Evolutionary conservation across 805 yeast species (phyloP).

Genomic region (Hanseniaspora singularis): DNA sequence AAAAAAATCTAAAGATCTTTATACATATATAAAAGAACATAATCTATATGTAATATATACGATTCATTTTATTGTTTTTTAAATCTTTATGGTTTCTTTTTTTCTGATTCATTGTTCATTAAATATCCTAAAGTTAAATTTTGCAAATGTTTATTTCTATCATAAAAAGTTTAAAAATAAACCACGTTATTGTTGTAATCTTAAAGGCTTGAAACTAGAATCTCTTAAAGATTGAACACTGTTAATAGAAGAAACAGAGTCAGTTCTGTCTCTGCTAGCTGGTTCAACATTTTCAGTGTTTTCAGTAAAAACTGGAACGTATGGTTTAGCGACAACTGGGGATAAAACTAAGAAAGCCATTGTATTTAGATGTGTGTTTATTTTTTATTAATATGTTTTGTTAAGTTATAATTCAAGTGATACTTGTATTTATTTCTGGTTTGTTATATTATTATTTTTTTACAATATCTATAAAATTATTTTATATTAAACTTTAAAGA

Average conservation of each 20-base stretch:
- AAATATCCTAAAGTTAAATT: no score
- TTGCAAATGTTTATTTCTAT: no score
- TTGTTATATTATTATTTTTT: no score
- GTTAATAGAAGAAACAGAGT: conserved; percentile 9
- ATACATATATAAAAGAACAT: no score
- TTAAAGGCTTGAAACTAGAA: conserved; percentile 7
- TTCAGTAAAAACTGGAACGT: conserved; percentile 5
- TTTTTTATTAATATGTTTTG: not conserved
- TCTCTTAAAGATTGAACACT: conserved; percentile 7
- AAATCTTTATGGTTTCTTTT: no score
- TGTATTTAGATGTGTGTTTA: not conserved
- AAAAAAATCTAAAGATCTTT: not conserved
- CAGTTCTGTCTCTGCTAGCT: conserved; percentile 7
- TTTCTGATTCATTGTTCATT: no score
- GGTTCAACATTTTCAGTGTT: not conserved
- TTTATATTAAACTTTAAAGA: no score
- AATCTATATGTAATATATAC: no score
- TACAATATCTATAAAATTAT: no score
- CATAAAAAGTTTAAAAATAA: not conserved
- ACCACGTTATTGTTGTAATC: conserved; percentile 11
- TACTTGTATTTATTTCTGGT: not conserved
- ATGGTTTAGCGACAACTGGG: conserved; percentile 13
- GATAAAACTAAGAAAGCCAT: conserved; percentile 15
- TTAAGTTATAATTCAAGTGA: no score
- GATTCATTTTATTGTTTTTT: no score